Base-by-base conservation (phyloP, 2,329 filamentous ascomycete genomes). In the Magnaporthiopsis poae region DNA sequence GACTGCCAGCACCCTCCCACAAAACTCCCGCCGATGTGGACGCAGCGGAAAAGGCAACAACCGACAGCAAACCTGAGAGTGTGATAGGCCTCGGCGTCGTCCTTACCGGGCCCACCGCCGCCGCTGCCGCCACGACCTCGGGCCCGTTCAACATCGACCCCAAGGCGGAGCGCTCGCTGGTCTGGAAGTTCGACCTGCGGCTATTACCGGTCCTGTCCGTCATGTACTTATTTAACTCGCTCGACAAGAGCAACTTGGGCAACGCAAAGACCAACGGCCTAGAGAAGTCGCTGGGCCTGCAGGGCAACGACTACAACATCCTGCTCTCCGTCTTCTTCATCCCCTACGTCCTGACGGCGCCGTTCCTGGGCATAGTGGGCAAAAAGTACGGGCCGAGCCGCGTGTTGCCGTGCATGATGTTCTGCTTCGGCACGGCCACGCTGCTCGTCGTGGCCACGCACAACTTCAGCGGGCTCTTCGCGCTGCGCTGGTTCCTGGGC, bases 271-370 rank as follows among this genome's bases (percentile, higher is more conserved):
- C 63, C 12, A 62, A 59, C 39, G 66, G 66, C 35, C 62, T 65
- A 60, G 62, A 67, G 36, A 56, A 31, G 46, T 59, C 56, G 29
- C 62, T 67, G 13, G 60, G 63, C 13, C 64, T 72, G 8, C 33
- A 89, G 74, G 68, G 73, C 2, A 82, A 86, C 71, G 83, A 90
- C 74, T 91, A 92, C 79, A 92, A 91, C 75, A 83, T 87, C 62
- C 81, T 91, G 62, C 76, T 92, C 60, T 85, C 82, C 69, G 86
- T 92, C 69, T 92, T 92, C 80, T 92, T 90, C 75, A 80, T 92
- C 7, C 90, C 90, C 0, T 92, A 89, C 73, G 89, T 92, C 65
- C 73, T 92, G 60, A 88, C 87, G 65, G 89, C 88, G 0, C 88
- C 88, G 0, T 74, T 77, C 11, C 69, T 79, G 1, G 77, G 77